A percentile compares a stretch with the other conserved stretches of the same genome.
Conservation (phyloP, 768 basidiomycete genomes). For the Mycena chlorophos region DNA sequence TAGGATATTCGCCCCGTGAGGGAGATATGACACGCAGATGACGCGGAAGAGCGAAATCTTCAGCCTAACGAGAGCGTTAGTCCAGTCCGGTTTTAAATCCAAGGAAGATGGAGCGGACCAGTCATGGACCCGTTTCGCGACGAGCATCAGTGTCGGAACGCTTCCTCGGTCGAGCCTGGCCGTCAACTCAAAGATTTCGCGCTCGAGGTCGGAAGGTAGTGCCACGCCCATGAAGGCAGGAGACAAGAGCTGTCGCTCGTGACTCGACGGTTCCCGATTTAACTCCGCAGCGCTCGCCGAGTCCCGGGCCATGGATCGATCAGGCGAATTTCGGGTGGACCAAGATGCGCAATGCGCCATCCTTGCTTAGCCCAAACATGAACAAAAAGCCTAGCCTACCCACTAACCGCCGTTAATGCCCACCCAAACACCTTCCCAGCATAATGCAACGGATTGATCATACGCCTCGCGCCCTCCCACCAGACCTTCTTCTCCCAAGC, state of each 20-base stretch:
- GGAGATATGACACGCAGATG: background rate
- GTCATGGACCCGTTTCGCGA: background rate
- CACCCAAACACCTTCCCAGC: background rate
- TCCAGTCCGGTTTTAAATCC: background rate
- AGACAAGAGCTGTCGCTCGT: background rate
- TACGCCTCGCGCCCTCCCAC: background rate
- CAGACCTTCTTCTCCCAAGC: background rate
- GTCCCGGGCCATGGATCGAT: no score
- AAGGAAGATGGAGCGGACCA: background rate
- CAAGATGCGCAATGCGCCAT: background rate
- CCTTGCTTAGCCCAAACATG: background rate
- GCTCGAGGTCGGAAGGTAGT: background rate
- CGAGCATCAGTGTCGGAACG: background rate
- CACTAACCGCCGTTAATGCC: background rate
- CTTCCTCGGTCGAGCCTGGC: background rate
- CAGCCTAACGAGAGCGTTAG: background rate
- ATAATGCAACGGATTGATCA: constrained; percentile 4
- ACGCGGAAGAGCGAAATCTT: background rate
- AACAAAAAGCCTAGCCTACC: background rate
- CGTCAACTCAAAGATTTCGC: background rate
- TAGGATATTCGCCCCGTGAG: background rate
- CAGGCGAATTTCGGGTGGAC: no score
- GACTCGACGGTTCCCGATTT: background rate
- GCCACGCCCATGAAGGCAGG: background rate
- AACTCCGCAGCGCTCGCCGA: background rate